These are phyloP conservation scores for Lactarius sanguifluus DNA, from an alignment of 768 basidiomycete species.

Conservation along the genomic window DNA sequence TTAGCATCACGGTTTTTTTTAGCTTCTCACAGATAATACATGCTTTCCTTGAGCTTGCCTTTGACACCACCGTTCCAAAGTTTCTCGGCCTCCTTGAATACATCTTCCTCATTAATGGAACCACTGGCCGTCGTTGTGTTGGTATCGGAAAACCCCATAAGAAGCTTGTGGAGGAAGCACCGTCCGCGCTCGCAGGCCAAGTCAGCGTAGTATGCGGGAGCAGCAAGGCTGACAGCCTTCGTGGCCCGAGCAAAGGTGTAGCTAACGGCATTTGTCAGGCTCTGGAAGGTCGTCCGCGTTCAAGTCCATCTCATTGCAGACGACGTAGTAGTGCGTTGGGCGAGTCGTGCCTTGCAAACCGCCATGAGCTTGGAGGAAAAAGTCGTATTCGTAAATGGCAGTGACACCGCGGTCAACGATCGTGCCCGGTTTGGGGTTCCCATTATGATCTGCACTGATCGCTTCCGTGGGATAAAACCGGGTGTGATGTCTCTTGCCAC, in stretches of 20 bases:
- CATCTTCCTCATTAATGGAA: conserved; percentile 47
- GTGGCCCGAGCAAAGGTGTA: conserved; percentile 64
- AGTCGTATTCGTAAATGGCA: conserved; percentile 54
- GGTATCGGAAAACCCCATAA: conserved; percentile 42
- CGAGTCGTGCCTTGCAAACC: conserved; percentile 49
- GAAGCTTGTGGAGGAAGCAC: conserved; percentile 51
- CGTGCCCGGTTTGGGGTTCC: conserved; percentile 54
- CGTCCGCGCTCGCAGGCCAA: conserved; percentile 54
- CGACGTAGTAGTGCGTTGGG: conserved; percentile 56
- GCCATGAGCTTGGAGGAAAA: conserved; percentile 54
- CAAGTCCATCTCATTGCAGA: conserved; percentile 54
- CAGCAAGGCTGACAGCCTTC: conserved; percentile 48
- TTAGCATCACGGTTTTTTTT: background rate
- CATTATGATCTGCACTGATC: conserved; percentile 43
- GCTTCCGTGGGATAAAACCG: conserved; percentile 54
- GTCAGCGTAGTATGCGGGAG: conserved; percentile 49
- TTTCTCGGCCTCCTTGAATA: conserved; percentile 51
- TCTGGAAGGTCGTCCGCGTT: conserved; percentile 52
- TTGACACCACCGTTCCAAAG: conserved; percentile 60
- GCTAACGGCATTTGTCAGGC: conserved; percentile 53
- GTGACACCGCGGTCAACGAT: conserved; percentile 57
- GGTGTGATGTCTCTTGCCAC: conserved; percentile 59
- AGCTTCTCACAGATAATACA: conserved; percentile 64
- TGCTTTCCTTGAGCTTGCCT: conserved; percentile 59
- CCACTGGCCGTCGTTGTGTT: conserved; percentile 38